These are phyloP conservation scores for Nepenthes mirabilis DNA, from an alignment of 148 eudicot species.

Conservation along the genomic window DNA sequence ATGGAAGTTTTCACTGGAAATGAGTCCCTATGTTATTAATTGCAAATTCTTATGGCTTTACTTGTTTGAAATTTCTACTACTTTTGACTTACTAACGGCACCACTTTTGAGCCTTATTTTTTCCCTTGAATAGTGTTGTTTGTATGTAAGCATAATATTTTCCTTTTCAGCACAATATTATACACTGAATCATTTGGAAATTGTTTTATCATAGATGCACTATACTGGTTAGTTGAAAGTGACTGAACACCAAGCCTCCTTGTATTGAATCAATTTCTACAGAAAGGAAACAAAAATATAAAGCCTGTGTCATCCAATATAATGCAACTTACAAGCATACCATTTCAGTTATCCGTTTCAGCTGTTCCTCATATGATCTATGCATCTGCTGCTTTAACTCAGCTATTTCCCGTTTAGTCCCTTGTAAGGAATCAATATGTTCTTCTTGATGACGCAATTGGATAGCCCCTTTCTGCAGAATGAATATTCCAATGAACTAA, in stretches of 20 bases:
- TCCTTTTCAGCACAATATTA: no score
- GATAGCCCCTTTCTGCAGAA: conserved; percentile 51
- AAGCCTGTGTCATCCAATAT: background rate
- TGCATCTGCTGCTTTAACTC: conserved; percentile 55
- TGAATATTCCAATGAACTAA: background rate
- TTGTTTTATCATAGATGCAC: no score
- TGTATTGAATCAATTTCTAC: background rate
- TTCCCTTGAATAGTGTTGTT: no score
- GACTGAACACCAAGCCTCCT: background rate
- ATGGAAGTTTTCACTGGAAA: no score
- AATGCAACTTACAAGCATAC: conserved; percentile 16
- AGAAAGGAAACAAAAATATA: background rate
- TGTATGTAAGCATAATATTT: no score
- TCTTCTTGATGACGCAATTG: conserved; percentile 43
- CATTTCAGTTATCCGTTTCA: conserved; percentile 67
- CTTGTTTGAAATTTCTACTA: no score
- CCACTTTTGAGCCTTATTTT: no score
- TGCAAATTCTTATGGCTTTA: no score
- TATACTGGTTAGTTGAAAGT: no score
- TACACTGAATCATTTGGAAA: no score
- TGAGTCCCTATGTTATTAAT: no score
- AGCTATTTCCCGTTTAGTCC: conserved; percentile 31
- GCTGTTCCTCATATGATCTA: conserved; percentile 55
- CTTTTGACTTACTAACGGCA: no score
- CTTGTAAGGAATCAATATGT: conserved; percentile 40